These are phyloP conservation scores for Saccharomycopsis guyanensis DNA, from an alignment of 805 yeast species.

Conservation along the genomic window DNA sequence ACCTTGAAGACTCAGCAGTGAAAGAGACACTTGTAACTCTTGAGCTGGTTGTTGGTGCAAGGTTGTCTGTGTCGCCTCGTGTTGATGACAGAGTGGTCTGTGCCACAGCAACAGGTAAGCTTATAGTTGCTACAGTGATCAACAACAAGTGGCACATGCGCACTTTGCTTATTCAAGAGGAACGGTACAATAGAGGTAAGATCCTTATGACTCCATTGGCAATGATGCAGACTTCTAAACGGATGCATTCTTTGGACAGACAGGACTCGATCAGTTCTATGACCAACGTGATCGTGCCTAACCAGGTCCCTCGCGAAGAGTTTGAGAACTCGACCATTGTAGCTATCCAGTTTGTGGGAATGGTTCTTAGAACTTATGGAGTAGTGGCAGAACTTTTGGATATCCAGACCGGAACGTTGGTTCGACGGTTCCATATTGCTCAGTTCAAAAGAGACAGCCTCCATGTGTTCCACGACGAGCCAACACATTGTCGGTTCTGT, in stretches of 20 bases:
- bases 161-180: conserved; percentile 40
- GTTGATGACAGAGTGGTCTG: conserved; percentile 66
- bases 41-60: conserved; percentile 40
- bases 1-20: conserved; percentile 42
- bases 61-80: conserved; percentile 58
- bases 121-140: conserved; percentile 56
- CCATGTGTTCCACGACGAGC: conserved; percentile 71
- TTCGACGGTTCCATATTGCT: conserved; percentile 55
- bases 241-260: conserved; percentile 6
- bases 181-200: conserved; percentile 37
- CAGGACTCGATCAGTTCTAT: conserved; percentile 18
- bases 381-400: conserved; percentile 61
- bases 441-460: conserved; percentile 53
- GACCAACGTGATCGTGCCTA: conserved; percentile 14
- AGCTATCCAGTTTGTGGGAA: conserved; percentile 57
- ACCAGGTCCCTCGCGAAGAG: conserved; percentile 16
- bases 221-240: conserved; percentile 25
- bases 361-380: conserved; percentile 55
- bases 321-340: conserved; percentile 34
- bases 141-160: conserved; percentile 60
- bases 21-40: conserved; percentile 29
- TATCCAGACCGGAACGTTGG: conserved; percentile 66
- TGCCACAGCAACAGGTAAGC: conserved; percentile 38
- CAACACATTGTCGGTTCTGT: conserved; percentile 84
- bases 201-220: conserved; percentile 33